Evolutionary conservation across 306 rosid species (phyloP).

Genomic region (Erythrophleum fordii): DNA sequence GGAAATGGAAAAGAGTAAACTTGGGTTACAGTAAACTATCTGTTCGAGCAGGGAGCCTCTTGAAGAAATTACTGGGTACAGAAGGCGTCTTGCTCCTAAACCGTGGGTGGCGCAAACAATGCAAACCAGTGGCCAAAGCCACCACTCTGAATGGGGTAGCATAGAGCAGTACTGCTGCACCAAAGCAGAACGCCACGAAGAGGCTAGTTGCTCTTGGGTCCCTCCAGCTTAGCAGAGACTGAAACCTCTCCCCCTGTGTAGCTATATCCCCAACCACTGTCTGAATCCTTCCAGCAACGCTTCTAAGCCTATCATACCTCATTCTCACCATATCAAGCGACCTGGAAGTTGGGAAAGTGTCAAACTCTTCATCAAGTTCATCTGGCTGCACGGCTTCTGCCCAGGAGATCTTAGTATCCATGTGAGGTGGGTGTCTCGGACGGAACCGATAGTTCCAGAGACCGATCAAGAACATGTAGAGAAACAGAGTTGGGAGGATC

Average conservation of each 20-base stretch:
- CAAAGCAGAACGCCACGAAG: slow-evolving; percentile 67
- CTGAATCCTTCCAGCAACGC: slow-evolving; percentile 93
- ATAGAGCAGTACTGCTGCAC: slow-evolving; percentile 74
- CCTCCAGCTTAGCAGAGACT: slow-evolving; percentile 87
- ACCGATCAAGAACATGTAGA: slow-evolving; percentile 95
- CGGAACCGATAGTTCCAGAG: slow-evolving; percentile 88
- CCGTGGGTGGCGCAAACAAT: slow-evolving; percentile 78
- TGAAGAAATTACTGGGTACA: slow-evolving; percentile 88
- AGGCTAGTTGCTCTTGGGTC: slow-evolving; percentile 91
- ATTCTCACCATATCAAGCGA: slow-evolving; percentile 68
- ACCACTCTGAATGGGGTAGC: slow-evolving; percentile 77
- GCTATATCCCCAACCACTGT: slow-evolving; percentile 96
- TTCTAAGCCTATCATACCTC: slow-evolving; percentile 89
- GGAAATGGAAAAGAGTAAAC: not conserved
- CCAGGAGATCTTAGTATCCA: slow-evolving; percentile 93
- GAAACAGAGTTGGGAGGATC: slow-evolving; percentile 84
- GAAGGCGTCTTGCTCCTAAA: slow-evolving; percentile 87
- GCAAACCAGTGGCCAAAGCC: slow-evolving; percentile 72
- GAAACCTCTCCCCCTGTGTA: slow-evolving; percentile 93
- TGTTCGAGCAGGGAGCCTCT: slow-evolving; percentile 76
- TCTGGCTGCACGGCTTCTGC: slow-evolving; percentile 82
- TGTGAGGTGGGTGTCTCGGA: slow-evolving; percentile 77
- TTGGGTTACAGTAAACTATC: slow-evolving; percentile 68
- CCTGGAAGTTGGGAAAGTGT: slow-evolving; percentile 85
- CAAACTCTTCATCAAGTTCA: slow-evolving; percentile 95